Conservation (phyloP, 768 basidiomycete genomes). For the Zangia roseola region DNA sequence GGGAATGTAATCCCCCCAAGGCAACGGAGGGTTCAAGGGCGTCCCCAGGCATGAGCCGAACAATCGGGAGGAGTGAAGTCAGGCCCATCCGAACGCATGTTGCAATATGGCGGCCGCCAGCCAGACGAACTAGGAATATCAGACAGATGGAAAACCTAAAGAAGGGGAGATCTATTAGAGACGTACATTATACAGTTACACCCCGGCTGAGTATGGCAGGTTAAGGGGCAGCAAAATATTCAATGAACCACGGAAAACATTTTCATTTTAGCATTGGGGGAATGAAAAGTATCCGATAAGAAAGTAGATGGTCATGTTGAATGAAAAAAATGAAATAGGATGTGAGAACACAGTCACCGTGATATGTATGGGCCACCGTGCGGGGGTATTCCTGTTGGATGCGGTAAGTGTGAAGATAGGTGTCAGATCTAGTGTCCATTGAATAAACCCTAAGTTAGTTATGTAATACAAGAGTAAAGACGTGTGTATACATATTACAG, state of each 20-base stretch:
- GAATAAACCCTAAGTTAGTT: constrained; percentile 1
- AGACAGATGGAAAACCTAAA: not conserved
- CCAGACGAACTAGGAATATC: constrained; percentile 6
- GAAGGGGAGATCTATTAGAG: no score
- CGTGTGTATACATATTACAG: no score
- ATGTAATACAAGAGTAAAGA: not conserved
- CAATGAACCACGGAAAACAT: not conserved
- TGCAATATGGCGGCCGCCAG: not conserved
- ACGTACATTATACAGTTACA: constrained; percentile 12
- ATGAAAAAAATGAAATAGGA: not conserved
- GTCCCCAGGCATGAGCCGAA: not conserved
- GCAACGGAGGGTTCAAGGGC: not conserved
- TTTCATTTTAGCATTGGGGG: not conserved
- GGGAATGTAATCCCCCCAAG: not conserved
- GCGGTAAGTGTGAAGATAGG: not conserved
- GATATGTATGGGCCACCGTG: not conserved
- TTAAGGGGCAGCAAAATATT: no score
- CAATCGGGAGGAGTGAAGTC: not conserved
- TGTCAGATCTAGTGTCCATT: no score
- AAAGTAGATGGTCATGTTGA: not conserved
- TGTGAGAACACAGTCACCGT: not conserved
- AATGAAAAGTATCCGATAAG: not conserved
- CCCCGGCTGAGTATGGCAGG: not conserved
- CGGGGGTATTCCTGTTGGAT: constrained; percentile 1
- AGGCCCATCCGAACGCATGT: not conserved